These are phyloP conservation scores for Phaeosphaeriaceae sp. DNA, from an alignment of 2,329 filamentous ascomycete genomes.

Conservation along the genomic window DNA sequence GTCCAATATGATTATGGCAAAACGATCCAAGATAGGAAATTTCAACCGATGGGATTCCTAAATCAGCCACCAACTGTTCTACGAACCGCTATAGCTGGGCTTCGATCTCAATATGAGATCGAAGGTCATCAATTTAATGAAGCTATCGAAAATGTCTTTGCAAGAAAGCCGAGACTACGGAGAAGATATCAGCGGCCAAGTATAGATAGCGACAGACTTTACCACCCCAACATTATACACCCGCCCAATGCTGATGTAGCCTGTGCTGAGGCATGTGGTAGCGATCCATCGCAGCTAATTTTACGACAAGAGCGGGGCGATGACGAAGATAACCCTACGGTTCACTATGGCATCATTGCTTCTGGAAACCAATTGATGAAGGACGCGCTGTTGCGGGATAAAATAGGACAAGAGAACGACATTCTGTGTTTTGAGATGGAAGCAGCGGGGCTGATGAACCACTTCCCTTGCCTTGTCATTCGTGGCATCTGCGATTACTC, in stretches of 20 bases:
- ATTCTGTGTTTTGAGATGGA: constrained; percentile 1
- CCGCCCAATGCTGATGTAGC: constrained; percentile 4
- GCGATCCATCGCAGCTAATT: constrained; percentile 15
- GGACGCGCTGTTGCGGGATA: constrained; percentile 2
- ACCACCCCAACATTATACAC: constrained; percentile 18
- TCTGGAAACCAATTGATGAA: constrained; percentile 12
- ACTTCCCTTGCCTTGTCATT: constrained; percentile 1
- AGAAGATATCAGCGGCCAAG: constrained; percentile 34
- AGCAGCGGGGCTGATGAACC: background rate
- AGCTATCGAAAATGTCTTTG: constrained; percentile 10
- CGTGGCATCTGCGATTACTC: constrained; percentile 3
- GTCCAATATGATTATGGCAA: constrained; percentile 36
- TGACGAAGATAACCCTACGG: background rate
- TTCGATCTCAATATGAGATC: constrained; percentile 22
- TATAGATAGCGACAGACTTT: constrained; percentile 36
- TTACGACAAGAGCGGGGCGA: constrained; percentile 10
- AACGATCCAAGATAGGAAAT: constrained; percentile 16
- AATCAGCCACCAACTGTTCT: constrained; percentile 24
- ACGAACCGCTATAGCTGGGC: constrained; percentile 24
- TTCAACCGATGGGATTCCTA: constrained; percentile 18
- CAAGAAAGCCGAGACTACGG: constrained; percentile 31
- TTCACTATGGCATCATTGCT: constrained; percentile 9
- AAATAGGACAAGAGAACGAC: background rate
- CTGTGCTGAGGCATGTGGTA: constrained; percentile 23
- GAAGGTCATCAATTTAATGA: constrained; percentile 15